phyloP scores from a whole-genome alignment of 2,329 filamentous ascomycete species.

The Beauveria pseudobassiana region DNA sequence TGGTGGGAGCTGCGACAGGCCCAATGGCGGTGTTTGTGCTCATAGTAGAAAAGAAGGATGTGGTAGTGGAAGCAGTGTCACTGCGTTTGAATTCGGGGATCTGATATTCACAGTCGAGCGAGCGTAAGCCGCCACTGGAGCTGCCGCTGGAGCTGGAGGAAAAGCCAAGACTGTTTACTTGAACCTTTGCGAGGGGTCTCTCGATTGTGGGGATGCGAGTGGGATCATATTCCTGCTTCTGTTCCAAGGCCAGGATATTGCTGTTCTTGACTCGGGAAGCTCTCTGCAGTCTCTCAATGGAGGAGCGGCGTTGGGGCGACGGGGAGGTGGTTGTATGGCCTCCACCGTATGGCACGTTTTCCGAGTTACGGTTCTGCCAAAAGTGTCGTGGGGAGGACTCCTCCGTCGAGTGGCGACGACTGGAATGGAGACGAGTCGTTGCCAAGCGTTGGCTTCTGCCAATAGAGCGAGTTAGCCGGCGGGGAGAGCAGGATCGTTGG shows the following conservation, averaged over 20 bases:
- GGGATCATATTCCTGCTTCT: constrained; percentile 88
- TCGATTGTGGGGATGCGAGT: constrained; percentile 69
- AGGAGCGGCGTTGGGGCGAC: constrained; percentile 72
- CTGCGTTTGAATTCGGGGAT: constrained; percentile 38
- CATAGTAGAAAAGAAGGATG: constrained; percentile 47
- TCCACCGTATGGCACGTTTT: constrained; percentile 64
- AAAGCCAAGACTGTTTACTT: constrained; percentile 58
- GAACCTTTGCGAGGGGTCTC: constrained; percentile 70
- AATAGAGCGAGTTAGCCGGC: not conserved
- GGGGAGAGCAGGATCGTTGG: constrained; percentile 8
- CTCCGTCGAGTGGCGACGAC: constrained; percentile 64
- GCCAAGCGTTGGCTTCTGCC: constrained; percentile 59
- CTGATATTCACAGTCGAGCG: constrained; percentile 36
- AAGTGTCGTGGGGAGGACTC: constrained; percentile 76
- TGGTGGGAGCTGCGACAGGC: constrained; percentile 26
- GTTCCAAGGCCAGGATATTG: constrained; percentile 90
- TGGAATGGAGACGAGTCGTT: constrained; percentile 79
- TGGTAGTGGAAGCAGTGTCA: constrained; percentile 43
- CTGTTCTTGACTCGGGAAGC: constrained; percentile 96
- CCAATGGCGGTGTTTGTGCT: constrained; percentile 43
- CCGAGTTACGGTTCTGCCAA: constrained; percentile 77
- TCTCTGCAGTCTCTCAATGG: constrained; percentile 90
- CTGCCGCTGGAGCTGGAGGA: constrained; percentile 45
- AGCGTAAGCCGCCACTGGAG: constrained; percentile 29
- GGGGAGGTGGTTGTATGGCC: constrained; percentile 47